A percentile compares a stretch with the other conserved stretches of the same genome.
These are phyloP conservation scores for Waitea zeae DNA, from an alignment of 1,284 basidiomycete genomes.

Conservation along the genomic window DNA sequence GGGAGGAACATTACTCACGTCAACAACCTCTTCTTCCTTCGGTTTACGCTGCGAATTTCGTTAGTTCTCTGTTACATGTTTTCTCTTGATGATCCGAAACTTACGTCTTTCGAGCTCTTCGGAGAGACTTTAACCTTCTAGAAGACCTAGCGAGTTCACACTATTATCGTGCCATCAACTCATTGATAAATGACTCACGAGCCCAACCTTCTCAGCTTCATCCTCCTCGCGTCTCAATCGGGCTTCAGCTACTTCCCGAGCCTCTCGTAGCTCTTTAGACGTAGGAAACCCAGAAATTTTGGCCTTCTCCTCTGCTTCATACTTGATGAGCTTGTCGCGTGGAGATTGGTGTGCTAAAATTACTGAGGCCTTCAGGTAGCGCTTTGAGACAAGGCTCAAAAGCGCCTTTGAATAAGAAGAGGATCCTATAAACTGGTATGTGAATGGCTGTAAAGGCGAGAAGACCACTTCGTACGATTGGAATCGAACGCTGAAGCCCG, in stretches of 20 bases:
- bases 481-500: conserved; percentile 30
- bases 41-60: conserved; percentile 28
- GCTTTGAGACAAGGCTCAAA: conserved; percentile 43
- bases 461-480: conserved; percentile 28
- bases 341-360: conserved; percentile 56
- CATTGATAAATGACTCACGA: conserved; percentile 28
- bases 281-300: conserved; percentile 60
- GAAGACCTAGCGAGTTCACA: conserved; percentile 7
- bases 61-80: neutral
- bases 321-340: conserved; percentile 55
- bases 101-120: conserved; percentile 30
- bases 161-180: neutral
- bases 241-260: conserved; percentile 42
- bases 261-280: conserved; percentile 53
- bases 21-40: conserved; percentile 39
- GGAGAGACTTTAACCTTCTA: conserved; percentile 30
- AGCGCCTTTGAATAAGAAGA: conserved; percentile 37
- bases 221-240: conserved; percentile 52
- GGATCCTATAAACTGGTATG: conserved; percentile 18
- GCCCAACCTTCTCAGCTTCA: conserved; percentile 49
- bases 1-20: conserved; percentile 26
- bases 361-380: conserved; percentile 60
- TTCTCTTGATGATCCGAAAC: conserved; percentile 3
- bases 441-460: neutral
- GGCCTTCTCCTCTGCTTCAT: conserved; percentile 55